These are phyloP conservation scores for Arabidopsis hybrid DNA, from an alignment of 441 rosid species.

Conservation along the genomic window DNA sequence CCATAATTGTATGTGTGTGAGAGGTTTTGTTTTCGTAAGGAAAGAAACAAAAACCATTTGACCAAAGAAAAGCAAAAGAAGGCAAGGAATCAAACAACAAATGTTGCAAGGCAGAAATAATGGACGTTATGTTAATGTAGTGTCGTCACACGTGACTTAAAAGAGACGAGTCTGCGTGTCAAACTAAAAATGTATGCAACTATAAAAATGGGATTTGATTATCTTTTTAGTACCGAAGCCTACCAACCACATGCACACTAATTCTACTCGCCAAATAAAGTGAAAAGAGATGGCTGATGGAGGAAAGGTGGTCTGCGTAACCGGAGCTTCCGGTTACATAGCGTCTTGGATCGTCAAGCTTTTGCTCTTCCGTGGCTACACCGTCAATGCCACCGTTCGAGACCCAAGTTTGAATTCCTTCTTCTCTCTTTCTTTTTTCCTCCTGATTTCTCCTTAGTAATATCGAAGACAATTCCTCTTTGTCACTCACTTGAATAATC, in stretches of 20 bases:
- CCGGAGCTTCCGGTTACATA: slow-evolving; percentile 52
- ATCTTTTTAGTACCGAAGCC: background rate
- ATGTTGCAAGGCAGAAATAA: background rate
- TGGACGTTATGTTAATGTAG: background rate
- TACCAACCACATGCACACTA: background rate
- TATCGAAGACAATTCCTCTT: background rate
- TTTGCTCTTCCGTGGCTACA: slow-evolving; percentile 64
- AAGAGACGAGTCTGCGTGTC: background rate
- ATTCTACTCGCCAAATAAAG: background rate
- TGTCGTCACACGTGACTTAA: background rate
- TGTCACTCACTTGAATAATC: background rate
- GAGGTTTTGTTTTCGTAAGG: background rate
- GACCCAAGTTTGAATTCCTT: slow-evolving; percentile 53
- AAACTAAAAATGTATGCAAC: background rate
- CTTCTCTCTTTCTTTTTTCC: background rate
- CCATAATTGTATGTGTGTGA: background rate
- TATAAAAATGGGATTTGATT: background rate
- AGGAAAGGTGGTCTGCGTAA: slow-evolving; percentile 53
- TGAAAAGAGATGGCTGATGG: background rate
- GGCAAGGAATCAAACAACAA: background rate
- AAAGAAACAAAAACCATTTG: background rate
- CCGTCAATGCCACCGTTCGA: slow-evolving; percentile 69
- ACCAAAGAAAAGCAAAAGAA: background rate
- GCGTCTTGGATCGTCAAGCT: slow-evolving; percentile 74
- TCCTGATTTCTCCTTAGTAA: background rate